Conservation (phyloP, 2,329 filamentous ascomycete species). For the Pyrenophora graminea region DNA sequence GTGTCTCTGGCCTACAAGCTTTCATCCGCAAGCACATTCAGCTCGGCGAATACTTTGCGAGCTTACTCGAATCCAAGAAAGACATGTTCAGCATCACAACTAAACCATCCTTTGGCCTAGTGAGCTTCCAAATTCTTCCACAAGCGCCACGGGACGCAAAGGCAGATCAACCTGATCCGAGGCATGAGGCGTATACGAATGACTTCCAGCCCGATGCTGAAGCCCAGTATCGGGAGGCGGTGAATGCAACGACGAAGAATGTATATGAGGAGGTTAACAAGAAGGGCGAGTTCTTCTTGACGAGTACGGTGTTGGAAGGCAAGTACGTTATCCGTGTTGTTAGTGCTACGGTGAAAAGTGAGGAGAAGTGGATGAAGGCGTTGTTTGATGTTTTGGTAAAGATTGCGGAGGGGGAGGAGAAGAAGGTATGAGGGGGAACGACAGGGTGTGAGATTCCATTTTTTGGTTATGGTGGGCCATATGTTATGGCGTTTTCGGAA, state of each 20-base stretch:
- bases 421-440: background rate
- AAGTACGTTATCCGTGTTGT: constrained; percentile 81
- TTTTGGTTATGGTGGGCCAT: too few relatives aligned
- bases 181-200: constrained; percentile 40
- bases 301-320: constrained; percentile 72
- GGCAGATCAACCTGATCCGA: constrained; percentile 27
- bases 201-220: constrained; percentile 42
- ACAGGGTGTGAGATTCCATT: too few relatives aligned
- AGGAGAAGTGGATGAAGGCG: constrained; percentile 71
- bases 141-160: background rate
- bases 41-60: constrained; percentile 72
- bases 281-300: constrained; percentile 79
- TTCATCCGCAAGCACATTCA: constrained; percentile 72
- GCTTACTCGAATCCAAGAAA: constrained; percentile 58
- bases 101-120: constrained; percentile 77
- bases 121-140: constrained; percentile 67
- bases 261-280: constrained; percentile 77
- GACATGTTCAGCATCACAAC: constrained; percentile 80
- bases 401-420: constrained; percentile 51
- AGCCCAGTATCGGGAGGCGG: constrained; percentile 55
- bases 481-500: too few relatives aligned
- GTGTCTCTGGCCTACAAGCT: constrained; percentile 71
- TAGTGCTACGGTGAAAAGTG: constrained; percentile 69
- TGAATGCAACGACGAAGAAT: constrained; percentile 71
- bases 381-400: constrained; percentile 76